These are phyloP conservation scores for Thraustochytrium sp. DNA, from an alignment of 352 stramenopile genomes.

Conservation along the genomic window DNA sequence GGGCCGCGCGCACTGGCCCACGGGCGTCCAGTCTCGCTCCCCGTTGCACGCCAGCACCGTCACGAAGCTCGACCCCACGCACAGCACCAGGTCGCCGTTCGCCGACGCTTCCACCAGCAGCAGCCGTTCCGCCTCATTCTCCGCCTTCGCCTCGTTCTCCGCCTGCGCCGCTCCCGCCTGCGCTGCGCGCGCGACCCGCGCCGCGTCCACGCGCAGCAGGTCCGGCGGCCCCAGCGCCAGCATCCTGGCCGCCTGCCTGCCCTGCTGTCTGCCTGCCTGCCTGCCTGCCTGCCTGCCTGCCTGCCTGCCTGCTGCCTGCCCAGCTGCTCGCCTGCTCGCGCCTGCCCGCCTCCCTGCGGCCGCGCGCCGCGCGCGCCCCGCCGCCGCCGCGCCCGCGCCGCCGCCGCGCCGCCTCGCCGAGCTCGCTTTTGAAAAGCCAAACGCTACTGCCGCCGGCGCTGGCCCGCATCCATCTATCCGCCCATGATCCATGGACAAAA, in stretches of 20 bases:
- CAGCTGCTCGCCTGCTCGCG: background rate
- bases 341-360: background rate
- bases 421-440: no score
- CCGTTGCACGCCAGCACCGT: conserved; percentile 3
- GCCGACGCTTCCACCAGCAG: background rate
- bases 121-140: background rate
- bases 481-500: no score
- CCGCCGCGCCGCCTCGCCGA: no score
- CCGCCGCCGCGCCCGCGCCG: no score
- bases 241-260: background rate
- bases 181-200: background rate
- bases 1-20: background rate
- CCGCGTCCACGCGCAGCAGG: background rate
- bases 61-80: background rate
- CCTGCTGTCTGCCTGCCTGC: no score
- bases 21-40: background rate
- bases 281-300: background rate
- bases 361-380: background rate
- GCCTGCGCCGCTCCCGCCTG: background rate
- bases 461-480: no score
- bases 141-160: background rate
- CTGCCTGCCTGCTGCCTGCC: background rate
- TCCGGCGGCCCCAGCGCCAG: background rate
- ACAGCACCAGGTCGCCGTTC: conserved; percentile 9
- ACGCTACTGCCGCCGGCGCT: no score